Conservation (phyloP, 1,139 yeast species). For the Scheffersomyces titani region DNA sequence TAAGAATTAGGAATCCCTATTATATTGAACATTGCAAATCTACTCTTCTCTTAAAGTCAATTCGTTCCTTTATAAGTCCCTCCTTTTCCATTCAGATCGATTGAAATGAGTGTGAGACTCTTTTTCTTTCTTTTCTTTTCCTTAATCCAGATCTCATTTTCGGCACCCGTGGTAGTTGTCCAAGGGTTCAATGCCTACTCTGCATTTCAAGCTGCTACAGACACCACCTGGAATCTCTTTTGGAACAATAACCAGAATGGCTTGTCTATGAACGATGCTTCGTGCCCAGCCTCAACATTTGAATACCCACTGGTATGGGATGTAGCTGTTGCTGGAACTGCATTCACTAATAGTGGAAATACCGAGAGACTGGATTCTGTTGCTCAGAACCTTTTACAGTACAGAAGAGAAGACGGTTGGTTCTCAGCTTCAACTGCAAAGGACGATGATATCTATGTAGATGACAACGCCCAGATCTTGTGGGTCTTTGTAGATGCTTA, state of each 20-base stretch:
- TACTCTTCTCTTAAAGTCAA: not conserved
- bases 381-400: slow-evolving; percentile 8
- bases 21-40: not conserved
- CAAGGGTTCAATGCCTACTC: not conserved
- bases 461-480: slow-evolving; percentile 16
- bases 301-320: slow-evolving; percentile 11
- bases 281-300: slow-evolving; percentile 6
- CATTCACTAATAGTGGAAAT: slow-evolving; percentile 8
- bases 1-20: not conserved
- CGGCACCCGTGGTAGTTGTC: not conserved
- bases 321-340: slow-evolving; percentile 14
- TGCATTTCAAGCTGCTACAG: slow-evolving; percentile 2
- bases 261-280: slow-evolving; percentile 6
- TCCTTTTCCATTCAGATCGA: not conserved
- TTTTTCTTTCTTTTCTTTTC: not conserved
- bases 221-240: slow-evolving; percentile 7
- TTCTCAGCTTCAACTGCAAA: slow-evolving; percentile 13
- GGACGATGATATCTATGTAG: slow-evolving; percentile 14
- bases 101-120: not conserved
- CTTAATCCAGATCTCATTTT: not conserved
- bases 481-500: slow-evolving; percentile 15
- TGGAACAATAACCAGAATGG: slow-evolving; percentile 9
- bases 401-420: slow-evolving; percentile 12
- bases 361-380: slow-evolving; percentile 3
- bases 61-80: not conserved